Evolutionary conservation across 1,139 yeast genomes (phyloP), one percentile per base, ranked within the genome.

Genomic region (Lodderomyces orthopsilosis): DNA sequence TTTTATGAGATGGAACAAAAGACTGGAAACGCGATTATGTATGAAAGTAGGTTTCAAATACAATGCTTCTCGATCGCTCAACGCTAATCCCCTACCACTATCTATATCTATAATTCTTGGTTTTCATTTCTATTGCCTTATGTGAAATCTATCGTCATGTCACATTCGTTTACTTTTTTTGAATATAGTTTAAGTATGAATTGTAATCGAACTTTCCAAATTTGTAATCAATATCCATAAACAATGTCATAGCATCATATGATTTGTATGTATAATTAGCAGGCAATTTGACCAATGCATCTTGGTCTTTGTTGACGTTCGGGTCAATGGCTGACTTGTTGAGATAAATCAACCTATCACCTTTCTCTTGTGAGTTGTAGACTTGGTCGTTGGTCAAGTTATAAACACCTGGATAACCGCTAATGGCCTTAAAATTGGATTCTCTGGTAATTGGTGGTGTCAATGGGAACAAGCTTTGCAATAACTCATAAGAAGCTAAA

Each of bases 401-500:
- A 55, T 73, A 73, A 41, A 72, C 70, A 41, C 77, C 77, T 6
- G 77, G 77, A 56, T 72, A 72, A 2, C 77, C 77, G 44, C 69
- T 62, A 42, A 70, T 64, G 35, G 75, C 67, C 52, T 70, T 72
- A 54, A 70, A 73, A 52, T 67, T 70, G 26, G 77, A 71, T 45
- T 70, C 73, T 46, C 63, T 68, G 41, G 77, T 70, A 48, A 66
- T 59, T 44, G 77, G 75, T 42, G 77, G 77, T 51, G 67, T 67
- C 51, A 73, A 68, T 41, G 77, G 77, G 68, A 65, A 64, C 51
- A 70, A 52, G 47, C 56, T 70, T 54, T 73, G 77, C 63, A 93
- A 83, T 40, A 93, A 66, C 66, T 93, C 98, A 66, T 93, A 93
- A 23, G 96, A 93, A 12, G 98, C 98, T 56, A 93, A 77, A 10